Percentiles rank a stretch among this genome's conserved stretches.
These are phyloP conservation scores for Elsinoe australis DNA, from an alignment of 2,329 filamentous ascomycete genomes.

Conservation along the genomic window DNA sequence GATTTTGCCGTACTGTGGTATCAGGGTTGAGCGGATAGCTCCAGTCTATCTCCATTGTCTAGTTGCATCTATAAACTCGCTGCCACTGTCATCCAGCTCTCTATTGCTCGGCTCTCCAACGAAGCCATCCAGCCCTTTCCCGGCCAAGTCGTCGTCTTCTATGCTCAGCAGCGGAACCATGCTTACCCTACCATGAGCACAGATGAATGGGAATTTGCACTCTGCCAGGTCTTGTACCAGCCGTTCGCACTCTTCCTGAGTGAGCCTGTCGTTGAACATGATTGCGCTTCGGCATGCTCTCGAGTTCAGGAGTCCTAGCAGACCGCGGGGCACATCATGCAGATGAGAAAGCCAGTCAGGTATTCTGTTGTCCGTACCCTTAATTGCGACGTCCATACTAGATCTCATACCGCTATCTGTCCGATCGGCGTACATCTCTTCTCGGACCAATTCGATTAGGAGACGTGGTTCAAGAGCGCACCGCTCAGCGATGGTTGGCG, in stretches of 20 bases:
- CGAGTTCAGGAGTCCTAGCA: slow-evolving; percentile 70
- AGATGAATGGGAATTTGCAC: slow-evolving; percentile 72
- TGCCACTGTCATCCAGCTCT: too few relatives aligned
- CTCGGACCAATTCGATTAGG: slow-evolving; percentile 64
- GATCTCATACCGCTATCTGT: neutral
- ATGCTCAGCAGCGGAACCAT: slow-evolving; percentile 41
- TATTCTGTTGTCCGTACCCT: slow-evolving; percentile 7
- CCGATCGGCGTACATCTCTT: slow-evolving; percentile 58
- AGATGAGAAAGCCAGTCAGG: slow-evolving; percentile 54
- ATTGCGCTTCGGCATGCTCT: slow-evolving; percentile 70
- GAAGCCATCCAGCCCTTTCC: neutral
- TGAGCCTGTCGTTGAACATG: slow-evolving; percentile 74
- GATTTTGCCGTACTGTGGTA: too few relatives aligned
- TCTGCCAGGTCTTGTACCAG: slow-evolving; percentile 51
- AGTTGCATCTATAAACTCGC: too few relatives aligned
- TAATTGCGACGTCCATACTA: slow-evolving; percentile 3
- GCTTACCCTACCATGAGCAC: slow-evolving; percentile 62
- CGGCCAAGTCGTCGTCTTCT: neutral
- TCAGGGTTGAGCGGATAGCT: too few relatives aligned
- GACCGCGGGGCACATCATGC: slow-evolving; percentile 62
- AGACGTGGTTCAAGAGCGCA: slow-evolving; percentile 65
- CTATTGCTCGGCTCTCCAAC: too few relatives aligned
- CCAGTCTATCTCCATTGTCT: neutral
- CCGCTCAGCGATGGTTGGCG: slow-evolving; percentile 64
- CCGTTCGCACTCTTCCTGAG: slow-evolving; percentile 48